A percentile compares a stretch with the other conserved stretches of the same genome.
Evolutionary conservation across 2,329 filamentous ascomycete genomes (phyloP).

Genomic region (Golovinomyces cichoracearum): DNA sequence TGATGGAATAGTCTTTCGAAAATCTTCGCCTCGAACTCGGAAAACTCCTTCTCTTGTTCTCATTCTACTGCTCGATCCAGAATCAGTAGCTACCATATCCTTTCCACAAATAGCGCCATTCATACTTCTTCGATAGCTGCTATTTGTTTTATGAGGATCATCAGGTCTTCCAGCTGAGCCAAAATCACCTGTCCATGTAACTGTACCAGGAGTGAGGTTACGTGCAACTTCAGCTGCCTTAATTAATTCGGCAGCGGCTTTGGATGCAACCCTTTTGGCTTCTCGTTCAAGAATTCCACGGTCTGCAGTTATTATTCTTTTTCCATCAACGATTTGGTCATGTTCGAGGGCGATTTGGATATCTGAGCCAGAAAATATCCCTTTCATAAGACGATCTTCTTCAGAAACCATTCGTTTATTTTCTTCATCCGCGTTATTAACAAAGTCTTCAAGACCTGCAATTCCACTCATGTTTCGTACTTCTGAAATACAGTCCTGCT

Average conservation of each 20-base stretch:
- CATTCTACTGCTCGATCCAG: slow-evolving; percentile 20
- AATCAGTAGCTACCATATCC: slow-evolving; percentile 21
- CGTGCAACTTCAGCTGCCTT: slow-evolving; percentile 47
- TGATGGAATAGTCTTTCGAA: slow-evolving; percentile 45
- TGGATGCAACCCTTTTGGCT: slow-evolving; percentile 50
- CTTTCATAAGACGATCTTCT: slow-evolving; percentile 60
- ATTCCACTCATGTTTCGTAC: slow-evolving; percentile 32
- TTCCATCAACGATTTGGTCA: slow-evolving; percentile 65
- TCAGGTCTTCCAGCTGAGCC: slow-evolving; percentile 48
- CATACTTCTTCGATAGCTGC: slow-evolving; percentile 15
- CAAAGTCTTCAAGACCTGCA: slow-evolving; percentile 37
- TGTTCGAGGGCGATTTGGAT: slow-evolving; percentile 86
- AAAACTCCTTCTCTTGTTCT: slow-evolving; percentile 9
- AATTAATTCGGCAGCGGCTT: slow-evolving; percentile 52
- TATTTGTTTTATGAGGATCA: slow-evolving; percentile 28
- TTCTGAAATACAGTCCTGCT: slow-evolving; percentile 17
- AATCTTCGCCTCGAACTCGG: slow-evolving; percentile 30
- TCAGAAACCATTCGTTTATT: slow-evolving; percentile 22
- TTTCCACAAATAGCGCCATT: neutral
- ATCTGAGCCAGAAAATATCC: slow-evolving; percentile 62
- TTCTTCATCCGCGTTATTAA: slow-evolving; percentile 22
- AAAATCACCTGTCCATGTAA: slow-evolving; percentile 78
- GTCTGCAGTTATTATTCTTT: slow-evolving; percentile 45
- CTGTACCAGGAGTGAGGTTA: slow-evolving; percentile 51
- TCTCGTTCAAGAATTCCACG: slow-evolving; percentile 55